Evolutionary conservation across 2,329 filamentous ascomycete species (phyloP).

Genomic region (Botryotinia convoluta): DNA sequence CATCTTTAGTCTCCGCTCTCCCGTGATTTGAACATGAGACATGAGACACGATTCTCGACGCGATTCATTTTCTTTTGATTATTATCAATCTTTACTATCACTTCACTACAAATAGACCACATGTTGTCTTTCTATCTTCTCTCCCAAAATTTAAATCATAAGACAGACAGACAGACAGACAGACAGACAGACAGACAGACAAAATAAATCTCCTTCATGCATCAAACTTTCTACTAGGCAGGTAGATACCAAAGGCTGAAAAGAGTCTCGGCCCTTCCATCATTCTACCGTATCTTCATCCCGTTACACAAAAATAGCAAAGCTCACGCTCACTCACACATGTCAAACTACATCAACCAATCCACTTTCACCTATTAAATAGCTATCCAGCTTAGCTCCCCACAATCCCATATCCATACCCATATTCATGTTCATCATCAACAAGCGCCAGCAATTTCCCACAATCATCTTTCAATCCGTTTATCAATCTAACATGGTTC

Average conservation of each 20-base stretch:
- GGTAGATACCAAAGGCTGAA: not conserved
- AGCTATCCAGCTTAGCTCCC: not conserved
- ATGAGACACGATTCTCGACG: not conserved
- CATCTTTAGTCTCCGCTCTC: not conserved
- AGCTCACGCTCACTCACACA: not conserved
- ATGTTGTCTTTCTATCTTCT: not conserved
- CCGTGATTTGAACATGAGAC: not conserved
- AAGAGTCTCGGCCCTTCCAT: slow-evolving; percentile 13
- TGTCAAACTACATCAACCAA: not conserved
- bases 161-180: not conserved
- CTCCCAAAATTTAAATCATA: not conserved
- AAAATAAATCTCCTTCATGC: not conserved
- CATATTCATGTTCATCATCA: not conserved
- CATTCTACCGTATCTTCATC: not conserved
- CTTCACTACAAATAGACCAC: not conserved
- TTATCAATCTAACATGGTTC: not conserved
- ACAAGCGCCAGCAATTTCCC: not conserved
- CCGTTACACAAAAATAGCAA: not conserved
- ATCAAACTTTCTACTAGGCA: not conserved
- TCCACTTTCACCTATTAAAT: not conserved
- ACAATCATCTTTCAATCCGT: not conserved
- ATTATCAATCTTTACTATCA: not conserved
- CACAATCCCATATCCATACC: not conserved
- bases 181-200: not conserved
- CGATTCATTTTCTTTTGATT: not conserved